These are phyloP conservation scores for Chrysoporthe austroafricana DNA, from an alignment of 2,329 filamentous ascomycete species.

Conservation along the genomic window DNA sequence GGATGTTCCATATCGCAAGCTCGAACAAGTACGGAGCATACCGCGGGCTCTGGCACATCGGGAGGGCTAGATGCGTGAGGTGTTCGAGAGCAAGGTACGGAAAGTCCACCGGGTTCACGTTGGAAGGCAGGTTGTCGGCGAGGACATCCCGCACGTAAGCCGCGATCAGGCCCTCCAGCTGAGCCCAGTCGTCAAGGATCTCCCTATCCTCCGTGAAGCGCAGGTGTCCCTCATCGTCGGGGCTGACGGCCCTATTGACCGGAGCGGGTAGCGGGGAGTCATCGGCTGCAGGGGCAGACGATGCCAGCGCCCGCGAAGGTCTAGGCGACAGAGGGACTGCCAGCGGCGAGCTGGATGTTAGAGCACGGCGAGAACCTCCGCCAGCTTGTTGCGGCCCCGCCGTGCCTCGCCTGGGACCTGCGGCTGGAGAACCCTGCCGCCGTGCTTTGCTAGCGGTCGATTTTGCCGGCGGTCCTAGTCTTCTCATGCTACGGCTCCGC, in stretches of 20 bases:
- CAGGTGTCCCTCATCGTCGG: background rate
- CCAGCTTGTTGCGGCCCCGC: background rate
- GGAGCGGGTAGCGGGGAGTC: background rate
- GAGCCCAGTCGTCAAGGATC: background rate
- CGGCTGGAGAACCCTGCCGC: background rate
- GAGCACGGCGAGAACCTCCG: background rate
- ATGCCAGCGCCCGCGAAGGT: too few species aligned
- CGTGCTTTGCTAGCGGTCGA: background rate
- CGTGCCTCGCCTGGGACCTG: background rate
- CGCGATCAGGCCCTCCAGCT: conserved; percentile 2
- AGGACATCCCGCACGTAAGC: conserved; percentile 5
- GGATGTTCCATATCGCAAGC: conserved; percentile 15
- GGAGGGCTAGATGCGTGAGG: background rate
- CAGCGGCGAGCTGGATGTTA: background rate
- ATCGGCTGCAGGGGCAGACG: background rate
- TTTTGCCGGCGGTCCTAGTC: background rate
- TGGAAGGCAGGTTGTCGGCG: background rate
- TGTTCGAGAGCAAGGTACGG: conserved; percentile 3
- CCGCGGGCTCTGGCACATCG: background rate
- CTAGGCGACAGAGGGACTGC: background rate
- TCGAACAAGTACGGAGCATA: conserved; percentile 16
- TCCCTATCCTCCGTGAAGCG: conserved; percentile 2
- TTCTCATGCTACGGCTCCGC: background rate
- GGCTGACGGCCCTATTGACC: background rate
- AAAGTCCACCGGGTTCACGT: background rate